A percentile compares a stretch with the other conserved stretches of the same genome.
These are phyloP conservation scores for Prunus mume DNA, from an alignment of 306 rosid species.

Conservation along the genomic window DNA sequence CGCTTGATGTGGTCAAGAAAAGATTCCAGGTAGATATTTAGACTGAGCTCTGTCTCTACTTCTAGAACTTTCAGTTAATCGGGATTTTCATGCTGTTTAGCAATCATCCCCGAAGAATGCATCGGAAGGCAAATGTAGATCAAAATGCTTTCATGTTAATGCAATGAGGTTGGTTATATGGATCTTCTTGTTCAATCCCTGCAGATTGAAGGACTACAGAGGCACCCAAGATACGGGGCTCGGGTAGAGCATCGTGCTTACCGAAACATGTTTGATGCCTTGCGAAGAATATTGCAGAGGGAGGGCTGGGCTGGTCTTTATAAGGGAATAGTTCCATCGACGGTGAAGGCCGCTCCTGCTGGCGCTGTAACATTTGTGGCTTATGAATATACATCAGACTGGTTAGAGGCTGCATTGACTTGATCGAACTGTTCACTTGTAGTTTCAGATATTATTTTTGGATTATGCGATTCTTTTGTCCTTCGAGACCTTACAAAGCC, in stretches of 20 bases:
- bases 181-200: not conserved
- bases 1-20: slow-evolving; percentile 96
- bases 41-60: not conserved
- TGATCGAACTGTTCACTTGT: slow-evolving; percentile 13
- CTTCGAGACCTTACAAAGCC: not conserved
- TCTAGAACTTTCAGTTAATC: not conserved
- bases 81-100: not conserved
- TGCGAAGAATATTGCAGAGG: slow-evolving; percentile 44
- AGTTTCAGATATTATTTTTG: not conserved
- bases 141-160: not conserved
- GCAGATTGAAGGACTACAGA: slow-evolving; percentile 83
- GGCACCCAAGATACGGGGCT: slow-evolving; percentile 93
- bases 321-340: slow-evolving; percentile 87
- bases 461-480: slow-evolving; percentile 33
- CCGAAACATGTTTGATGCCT: slow-evolving; percentile 70
- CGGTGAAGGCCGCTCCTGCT: slow-evolving; percentile 93
- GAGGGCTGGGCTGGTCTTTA: slow-evolving; percentile 94
- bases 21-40: slow-evolving; percentile 72
- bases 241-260: slow-evolving; percentile 72
- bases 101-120: not conserved
- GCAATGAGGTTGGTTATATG: not conserved
- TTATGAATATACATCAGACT: slow-evolving; percentile 69
- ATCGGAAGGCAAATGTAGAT: not conserved
- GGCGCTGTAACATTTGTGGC: slow-evolving; percentile 91
- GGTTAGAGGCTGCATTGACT: slow-evolving; percentile 57